Evolutionary conservation across 805 yeast genomes (phyloP), one percentile per base, ranked within the genome.

Genomic region (Wickerhamomyces strasburgensis): DNA sequence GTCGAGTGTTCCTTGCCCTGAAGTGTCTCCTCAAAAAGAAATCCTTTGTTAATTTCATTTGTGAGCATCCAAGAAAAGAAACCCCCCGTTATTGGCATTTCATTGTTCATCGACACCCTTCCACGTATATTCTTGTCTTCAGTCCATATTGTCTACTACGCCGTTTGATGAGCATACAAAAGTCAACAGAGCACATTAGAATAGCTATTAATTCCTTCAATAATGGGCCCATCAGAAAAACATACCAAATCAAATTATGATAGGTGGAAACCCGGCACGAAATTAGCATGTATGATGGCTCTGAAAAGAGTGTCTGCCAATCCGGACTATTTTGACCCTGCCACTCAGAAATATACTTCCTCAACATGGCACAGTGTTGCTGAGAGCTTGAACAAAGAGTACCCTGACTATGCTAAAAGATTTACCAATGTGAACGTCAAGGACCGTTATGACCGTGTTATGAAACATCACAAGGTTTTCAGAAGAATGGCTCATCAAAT

Each of bases 241-340:
- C 25, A 21, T 7, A 21, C 25, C 25, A 40, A 43, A 28, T 45
- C 56, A 8, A 53, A 52, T 29, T 53, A 52, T 27, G 56, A 52
- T 29, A 31, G 57, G 19, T 53, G 57, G 57, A 53, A 49, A 39
- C 54, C 57, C 1, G 52, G 56, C 16, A 51, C 51, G 5, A 52
- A 52, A 29, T 30, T 52, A 14, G 57, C 57, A 1, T 51, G 57
- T 34, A 51, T 52, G 52, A 52, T 52, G 45, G 46, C 47, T 2
- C 28, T 52, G 23, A 49, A 43, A 19, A 17, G 43, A 19, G 40
- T 48, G 2, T 30, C 47, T 2, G 17, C 38, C 2, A 49, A 49
- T 28, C 40, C 47, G n/a, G 49, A 44, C 5, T 49, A 36, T 33
- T 52, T 41, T 17, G 52, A 52, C 21, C 26, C 33, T 2, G 13